These are phyloP conservation scores for Ammopiptanthus mongolicus DNA, from an alignment of 306 rosid genomes.

Conservation along the genomic window DNA sequence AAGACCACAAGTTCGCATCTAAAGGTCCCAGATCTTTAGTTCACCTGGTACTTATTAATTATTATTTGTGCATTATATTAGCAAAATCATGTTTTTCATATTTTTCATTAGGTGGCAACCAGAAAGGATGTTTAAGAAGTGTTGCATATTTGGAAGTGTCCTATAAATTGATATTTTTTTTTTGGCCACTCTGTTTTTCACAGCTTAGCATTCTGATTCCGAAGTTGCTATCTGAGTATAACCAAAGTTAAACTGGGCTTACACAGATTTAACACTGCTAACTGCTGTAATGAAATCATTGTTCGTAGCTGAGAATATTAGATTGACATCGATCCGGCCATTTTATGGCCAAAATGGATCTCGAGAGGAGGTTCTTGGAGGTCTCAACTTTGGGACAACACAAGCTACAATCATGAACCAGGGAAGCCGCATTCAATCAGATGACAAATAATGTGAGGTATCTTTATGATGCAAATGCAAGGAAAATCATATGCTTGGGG, in stretches of 20 bases:
- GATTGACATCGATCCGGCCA: conserved; percentile 41
- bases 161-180: too few relatives aligned
- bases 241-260: not conserved
- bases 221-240: not conserved
- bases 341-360: conserved; percentile 72
- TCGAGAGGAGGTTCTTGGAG: conserved; percentile 40
- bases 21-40: too few relatives aligned
- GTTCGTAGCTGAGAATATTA: conserved; percentile 65
- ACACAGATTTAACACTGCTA: not conserved
- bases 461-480: conserved; percentile 55
- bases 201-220: too few relatives aligned
- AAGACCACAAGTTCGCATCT: too few relatives aligned
- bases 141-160: too few relatives aligned
- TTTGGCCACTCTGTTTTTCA: too few relatives aligned
- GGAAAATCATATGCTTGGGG: conserved; percentile 74
- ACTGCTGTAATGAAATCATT: not conserved
- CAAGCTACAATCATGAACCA: conserved; percentile 71
- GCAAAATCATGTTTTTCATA: too few relatives aligned
- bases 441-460: conserved; percentile 56
- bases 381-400: conserved; percentile 79
- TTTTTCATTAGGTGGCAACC: too few relatives aligned
- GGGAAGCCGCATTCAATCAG: conserved; percentile 54
- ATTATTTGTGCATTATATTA: too few relatives aligned
- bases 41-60: too few relatives aligned
- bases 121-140: too few relatives aligned